Evolutionary conservation across 108 stramenopile species (phyloP).

Genomic region (Craspedostauros australis): DNA sequence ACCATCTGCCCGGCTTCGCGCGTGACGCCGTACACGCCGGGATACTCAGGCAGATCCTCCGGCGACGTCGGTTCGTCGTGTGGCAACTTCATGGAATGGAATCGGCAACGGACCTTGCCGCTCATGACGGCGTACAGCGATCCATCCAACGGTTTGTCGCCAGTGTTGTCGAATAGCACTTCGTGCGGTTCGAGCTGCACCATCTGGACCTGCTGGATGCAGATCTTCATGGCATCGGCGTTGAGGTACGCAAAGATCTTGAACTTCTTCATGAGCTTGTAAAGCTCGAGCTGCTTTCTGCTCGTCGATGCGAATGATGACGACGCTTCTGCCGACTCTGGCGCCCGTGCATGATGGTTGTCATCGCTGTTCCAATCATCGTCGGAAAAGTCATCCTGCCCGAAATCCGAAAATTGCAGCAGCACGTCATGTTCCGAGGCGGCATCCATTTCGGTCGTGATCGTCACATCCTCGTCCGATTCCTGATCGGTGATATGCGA

Average conservation of each 20-base stretch:
- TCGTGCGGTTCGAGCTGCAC: conserved; percentile 11
- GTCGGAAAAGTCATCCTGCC: too few relatives aligned
- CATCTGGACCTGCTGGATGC: conserved; percentile 27
- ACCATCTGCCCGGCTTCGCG: conserved; percentile 31
- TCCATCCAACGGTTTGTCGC: conserved; percentile 30
- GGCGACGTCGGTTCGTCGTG: not conserved
- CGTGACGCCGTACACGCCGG: conserved; percentile 10
- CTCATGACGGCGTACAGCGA: conserved; percentile 36
- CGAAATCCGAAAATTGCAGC: too few relatives aligned
- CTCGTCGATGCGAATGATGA: not conserved
- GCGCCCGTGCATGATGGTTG: not conserved
- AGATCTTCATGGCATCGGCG: conserved; percentile 28
- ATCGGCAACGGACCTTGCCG: conserved; percentile 21
- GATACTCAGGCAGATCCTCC: not conserved
- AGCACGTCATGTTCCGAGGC: too few relatives aligned
- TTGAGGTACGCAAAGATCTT: conserved; percentile 31
- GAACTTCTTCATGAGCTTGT: conserved; percentile 6
- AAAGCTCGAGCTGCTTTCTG: not conserved
- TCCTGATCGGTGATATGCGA: too few relatives aligned
- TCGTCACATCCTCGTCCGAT: too few relatives aligned
- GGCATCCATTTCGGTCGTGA: too few relatives aligned
- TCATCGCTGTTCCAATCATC: not conserved
- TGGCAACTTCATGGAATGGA: conserved; percentile 8
- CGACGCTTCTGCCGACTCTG: not conserved
- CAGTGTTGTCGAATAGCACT: not conserved